phyloP scores from a whole-genome alignment of 768 basidiomycete species.

The Macrolepiota dolichaula region DNA sequence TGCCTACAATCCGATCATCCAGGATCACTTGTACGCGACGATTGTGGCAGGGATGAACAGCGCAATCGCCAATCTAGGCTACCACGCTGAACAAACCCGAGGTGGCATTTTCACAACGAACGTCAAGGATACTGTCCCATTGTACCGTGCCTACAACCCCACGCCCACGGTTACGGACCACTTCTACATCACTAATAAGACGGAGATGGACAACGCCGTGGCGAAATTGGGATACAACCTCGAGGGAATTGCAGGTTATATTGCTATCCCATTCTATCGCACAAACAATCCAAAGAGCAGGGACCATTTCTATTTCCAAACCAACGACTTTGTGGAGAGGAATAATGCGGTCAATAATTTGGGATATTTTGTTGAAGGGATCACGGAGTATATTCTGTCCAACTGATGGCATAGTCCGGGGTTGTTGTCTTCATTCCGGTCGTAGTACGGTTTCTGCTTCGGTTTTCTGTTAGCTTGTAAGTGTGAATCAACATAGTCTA shows the following conservation, averaged over 20 bases:
- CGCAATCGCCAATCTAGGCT: constrained; percentile 1
- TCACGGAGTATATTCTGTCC: constrained; percentile 10
- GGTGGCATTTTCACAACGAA: constrained; percentile 7
- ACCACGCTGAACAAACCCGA: not conserved
- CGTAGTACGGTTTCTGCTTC: not conserved
- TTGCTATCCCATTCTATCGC: constrained; percentile 13
- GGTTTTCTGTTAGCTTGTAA: no score
- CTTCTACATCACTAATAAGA: constrained; percentile 12
- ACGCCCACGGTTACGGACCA: not conserved
- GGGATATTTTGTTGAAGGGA: constrained; percentile 9
- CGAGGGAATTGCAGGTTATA: constrained; percentile 9
- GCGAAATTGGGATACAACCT: not conserved
- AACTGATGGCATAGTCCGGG: not conserved
- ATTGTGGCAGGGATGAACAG: not conserved
- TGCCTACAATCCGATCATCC: not conserved
- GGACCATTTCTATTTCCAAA: constrained; percentile 16
- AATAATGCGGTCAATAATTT: not conserved
- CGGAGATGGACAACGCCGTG: constrained; percentile 9
- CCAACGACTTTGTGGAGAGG: not conserved
- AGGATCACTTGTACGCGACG: constrained; percentile 14
- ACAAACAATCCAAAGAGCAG: not conserved
- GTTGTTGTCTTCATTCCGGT: not conserved
- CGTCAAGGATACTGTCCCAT: constrained; percentile 5
- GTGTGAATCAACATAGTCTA: no score
- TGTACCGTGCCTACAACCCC: constrained; percentile 9